Conservation (phyloP, 164 flowering plant genomes). For the Tetracentron sinense region DNA sequence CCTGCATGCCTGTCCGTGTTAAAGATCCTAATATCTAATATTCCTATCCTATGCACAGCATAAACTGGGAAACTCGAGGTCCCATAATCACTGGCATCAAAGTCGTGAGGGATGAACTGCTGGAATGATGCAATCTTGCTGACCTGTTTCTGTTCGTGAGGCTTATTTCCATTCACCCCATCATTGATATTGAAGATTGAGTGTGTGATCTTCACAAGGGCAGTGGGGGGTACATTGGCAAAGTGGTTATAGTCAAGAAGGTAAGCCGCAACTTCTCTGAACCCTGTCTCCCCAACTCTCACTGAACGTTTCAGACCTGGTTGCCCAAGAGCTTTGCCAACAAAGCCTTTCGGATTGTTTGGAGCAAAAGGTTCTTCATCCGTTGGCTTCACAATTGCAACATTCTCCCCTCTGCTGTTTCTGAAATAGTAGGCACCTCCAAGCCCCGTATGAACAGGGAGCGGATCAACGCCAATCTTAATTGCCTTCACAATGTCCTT, state of each 20-base stretch:
- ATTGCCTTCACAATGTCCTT: conserved; percentile 11
- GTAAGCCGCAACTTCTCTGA: conserved; percentile 17
- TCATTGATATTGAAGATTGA: conserved; percentile 15
- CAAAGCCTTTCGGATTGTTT: conserved; percentile 16
- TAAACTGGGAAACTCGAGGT: conserved; percentile 16
- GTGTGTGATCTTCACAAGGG: conserved; percentile 11
- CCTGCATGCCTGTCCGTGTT: conserved; percentile 18
- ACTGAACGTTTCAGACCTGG: conserved; percentile 14
- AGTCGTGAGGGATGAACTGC: conserved; percentile 14
- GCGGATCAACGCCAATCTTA: conserved; percentile 10
- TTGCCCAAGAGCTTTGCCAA: conserved; percentile 18
- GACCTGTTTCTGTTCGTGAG: not conserved
- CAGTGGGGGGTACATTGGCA: conserved; percentile 15
- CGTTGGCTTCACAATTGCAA: conserved; percentile 17
- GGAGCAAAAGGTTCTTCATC: conserved; percentile 21
- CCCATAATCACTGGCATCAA: conserved; percentile 18
- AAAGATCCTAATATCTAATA: conserved; percentile 15
- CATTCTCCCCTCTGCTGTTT: conserved; percentile 9
- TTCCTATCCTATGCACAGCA: conserved; percentile 18
- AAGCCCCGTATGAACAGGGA: conserved; percentile 13
- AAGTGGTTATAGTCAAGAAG: conserved; percentile 13
- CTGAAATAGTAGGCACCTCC: conserved; percentile 15
- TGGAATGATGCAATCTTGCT: conserved; percentile 19
- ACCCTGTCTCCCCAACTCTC: conserved; percentile 16
- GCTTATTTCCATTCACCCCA: conserved; percentile 9